These are phyloP conservation scores for Arthroderma sp. DNA, from an alignment of 2,329 filamentous ascomycete species.

Conservation along the genomic window DNA sequence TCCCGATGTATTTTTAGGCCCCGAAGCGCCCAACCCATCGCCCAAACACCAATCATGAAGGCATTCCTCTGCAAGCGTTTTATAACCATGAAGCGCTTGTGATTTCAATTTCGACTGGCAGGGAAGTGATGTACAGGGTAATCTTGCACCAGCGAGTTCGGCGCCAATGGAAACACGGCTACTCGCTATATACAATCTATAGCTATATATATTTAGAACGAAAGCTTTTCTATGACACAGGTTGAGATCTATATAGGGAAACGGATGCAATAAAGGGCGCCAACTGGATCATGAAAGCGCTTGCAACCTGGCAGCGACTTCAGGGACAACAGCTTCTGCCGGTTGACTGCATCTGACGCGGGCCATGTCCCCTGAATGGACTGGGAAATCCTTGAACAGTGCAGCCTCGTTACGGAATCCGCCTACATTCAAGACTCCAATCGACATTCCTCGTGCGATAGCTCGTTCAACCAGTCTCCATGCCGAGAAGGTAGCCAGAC, in stretches of 20 bases:
- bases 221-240: too few relatives aligned
- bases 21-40: not conserved
- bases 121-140: not conserved
- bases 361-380: slow-evolving; percentile 10
- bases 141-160: not conserved
- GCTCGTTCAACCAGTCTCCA: slow-evolving; percentile 81
- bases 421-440: slow-evolving; percentile 71
- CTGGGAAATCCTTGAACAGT: slow-evolving; percentile 28
- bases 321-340: slow-evolving; percentile 32
- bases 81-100: not conserved
- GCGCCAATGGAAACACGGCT: not conserved
- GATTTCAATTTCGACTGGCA: not conserved
- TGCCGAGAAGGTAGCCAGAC: slow-evolving; percentile 86
- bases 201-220: not conserved
- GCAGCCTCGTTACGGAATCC: slow-evolving; percentile 36
- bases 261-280: not conserved
- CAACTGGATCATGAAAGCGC: not conserved
- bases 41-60: not conserved
- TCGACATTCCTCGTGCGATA: slow-evolving; percentile 67
- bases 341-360: slow-evolving; percentile 34
- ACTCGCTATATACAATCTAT: not conserved
- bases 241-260: not conserved
- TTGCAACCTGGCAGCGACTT: slow-evolving; percentile 25
- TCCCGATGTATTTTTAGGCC: not conserved
- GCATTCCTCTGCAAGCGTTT: not conserved